A percentile compares a stretch with the other conserved stretches of the same genome.
These are phyloP conservation scores for Trichoderma afroharzianum DNA, from an alignment of 2,329 filamentous ascomycete genomes.

Conservation along the genomic window DNA sequence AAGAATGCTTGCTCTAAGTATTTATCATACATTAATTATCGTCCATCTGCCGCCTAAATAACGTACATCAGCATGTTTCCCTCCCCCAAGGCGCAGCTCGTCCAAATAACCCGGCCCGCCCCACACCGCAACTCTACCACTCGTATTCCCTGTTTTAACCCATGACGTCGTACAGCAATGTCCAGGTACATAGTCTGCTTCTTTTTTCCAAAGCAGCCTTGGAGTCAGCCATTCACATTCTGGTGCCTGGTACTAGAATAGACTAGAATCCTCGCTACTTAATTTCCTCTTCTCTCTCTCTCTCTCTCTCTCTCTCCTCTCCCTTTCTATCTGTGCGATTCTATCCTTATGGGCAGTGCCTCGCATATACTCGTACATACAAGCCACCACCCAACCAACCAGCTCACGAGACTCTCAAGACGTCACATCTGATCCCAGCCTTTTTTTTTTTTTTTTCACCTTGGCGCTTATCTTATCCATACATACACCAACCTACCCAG, in stretches of 20 bases:
- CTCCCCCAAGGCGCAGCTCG: not conserved
- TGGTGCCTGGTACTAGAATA: not conserved
- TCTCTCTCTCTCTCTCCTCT: not conserved
- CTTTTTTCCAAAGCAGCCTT: not conserved
- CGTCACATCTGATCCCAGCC: not conserved
- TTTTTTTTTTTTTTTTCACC: too few species aligned
- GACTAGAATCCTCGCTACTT: not conserved
- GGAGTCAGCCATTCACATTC: not conserved
- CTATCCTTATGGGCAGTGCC: not conserved
- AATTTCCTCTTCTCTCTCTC: too few species aligned
- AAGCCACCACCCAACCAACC: not conserved
- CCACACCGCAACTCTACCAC: not conserved
- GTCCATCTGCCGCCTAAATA: not conserved
- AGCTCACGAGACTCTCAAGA: not conserved
- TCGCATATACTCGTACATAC: not conserved
- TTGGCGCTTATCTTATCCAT: not conserved
- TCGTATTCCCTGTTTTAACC: not conserved
- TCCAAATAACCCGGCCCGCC: not conserved
- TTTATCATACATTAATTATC: too few species aligned
- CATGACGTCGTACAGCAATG: not conserved
- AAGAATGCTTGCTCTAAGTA: too few species aligned
- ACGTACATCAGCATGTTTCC: not conserved
- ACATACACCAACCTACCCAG: not conserved
- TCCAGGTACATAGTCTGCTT: not conserved
- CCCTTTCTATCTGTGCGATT: not conserved